Evolutionary conservation across 2,329 filamentous ascomycete species (phyloP), one percentile per base, ranked within the genome.

Genomic region (Cryphonectria japonica): DNA sequence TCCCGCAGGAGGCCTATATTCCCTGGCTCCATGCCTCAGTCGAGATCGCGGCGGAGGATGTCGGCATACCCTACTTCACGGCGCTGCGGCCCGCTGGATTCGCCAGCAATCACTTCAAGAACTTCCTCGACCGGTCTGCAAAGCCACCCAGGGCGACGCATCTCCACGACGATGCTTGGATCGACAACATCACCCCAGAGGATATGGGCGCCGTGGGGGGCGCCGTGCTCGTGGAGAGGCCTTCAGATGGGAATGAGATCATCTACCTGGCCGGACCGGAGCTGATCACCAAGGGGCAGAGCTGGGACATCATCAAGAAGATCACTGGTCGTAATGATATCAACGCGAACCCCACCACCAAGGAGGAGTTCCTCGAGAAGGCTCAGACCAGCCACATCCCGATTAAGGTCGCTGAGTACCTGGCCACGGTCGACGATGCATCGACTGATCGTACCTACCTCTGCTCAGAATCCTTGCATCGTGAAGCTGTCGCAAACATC

Each of bases 161-260:
- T 22, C 39, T 71, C 3, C 73, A 70, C 0, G 79, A 78, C 0
- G 75, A 81, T 13, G 78, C 83, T 19, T 77, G 76, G 52, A 57
- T 82, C 2, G 85, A 87, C 73, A 79, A 73, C 32, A 82, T 86
- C 65, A 74, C 80, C 0, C 81, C 82, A 0, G 75, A 75, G 2
- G 84, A 86, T 73, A 85, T 87, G 60, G 85, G 85, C 14, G 73
- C 76, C 26, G 84, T 84, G 2, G 74, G 74, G 41, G 85, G 83
- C 3, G 77, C 73, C 0, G 75, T 85, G 11, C 77, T 86, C 2
- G 80, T 76, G 2, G 74, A 79, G 26, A 79, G 80, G 1, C 75
- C 76, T 11, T 71, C 69, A 5, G 73, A 77, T 32, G 76, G 73
- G 41, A 75, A 79, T 29, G 76, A 77, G 26, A 72, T 74, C 16